Evolutionary conservation across 23 red algal genomes (phyloP).

Genomic region (Chondrus crispus): DNA sequence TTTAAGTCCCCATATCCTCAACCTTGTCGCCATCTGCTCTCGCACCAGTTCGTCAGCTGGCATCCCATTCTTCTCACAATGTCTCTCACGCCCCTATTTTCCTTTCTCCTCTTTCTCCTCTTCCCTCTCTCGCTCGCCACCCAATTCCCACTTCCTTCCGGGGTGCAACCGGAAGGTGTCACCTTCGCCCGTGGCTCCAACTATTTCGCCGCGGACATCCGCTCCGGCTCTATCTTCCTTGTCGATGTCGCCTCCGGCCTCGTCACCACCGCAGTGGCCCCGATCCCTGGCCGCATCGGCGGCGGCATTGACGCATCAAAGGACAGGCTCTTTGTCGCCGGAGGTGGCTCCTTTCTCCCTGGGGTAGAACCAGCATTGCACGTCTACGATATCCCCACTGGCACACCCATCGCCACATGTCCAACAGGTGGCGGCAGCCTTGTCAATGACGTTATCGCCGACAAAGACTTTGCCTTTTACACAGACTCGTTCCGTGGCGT

Average conservation of each 20-base stretch:
- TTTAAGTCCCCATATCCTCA: no score
- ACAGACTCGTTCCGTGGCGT: background rate
- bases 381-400: background rate
- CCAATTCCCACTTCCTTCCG: background rate
- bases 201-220: background rate
- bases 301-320: background rate
- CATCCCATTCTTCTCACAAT: no score
- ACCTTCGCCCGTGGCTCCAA: background rate
- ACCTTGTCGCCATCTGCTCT: no score
- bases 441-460: background rate
- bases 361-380: background rate
- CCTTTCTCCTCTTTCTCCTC: background rate
- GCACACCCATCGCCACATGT: background rate
- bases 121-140: background rate
- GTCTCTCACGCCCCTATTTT: no score
- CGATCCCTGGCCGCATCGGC: background rate
- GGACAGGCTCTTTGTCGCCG: constrained; percentile 4
- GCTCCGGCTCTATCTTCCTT: background rate
- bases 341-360: background rate
- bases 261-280: background rate
- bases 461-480: background rate
- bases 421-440: background rate
- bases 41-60: no score
- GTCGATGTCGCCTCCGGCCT: background rate
- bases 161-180: background rate